phyloP scores from a whole-genome alignment of 495 filamentous ascomycete genomes.

The Penicillium nucicola region DNA sequence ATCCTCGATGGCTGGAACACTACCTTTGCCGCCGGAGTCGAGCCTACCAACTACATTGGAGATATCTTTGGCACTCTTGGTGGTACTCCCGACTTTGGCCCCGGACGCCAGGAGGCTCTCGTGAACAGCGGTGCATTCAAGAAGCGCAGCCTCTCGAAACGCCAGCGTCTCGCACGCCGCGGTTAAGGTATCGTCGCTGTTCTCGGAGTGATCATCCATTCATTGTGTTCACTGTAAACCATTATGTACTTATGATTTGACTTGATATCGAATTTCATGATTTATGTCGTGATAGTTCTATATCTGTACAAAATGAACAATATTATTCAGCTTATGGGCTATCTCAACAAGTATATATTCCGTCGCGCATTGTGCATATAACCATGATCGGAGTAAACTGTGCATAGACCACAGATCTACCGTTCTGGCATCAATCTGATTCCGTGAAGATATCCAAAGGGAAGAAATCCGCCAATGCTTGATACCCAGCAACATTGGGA shows the following conservation, averaged over 20 bases:
- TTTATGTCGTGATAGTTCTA: no score
- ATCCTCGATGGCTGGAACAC: slow-evolving; percentile 59
- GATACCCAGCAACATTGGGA: slow-evolving; percentile 63
- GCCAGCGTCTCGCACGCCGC: slow-evolving; percentile 6
- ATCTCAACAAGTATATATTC: neutral
- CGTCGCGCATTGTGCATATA: no score
- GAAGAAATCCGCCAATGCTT: slow-evolving; percentile 59
- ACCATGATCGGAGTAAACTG: no score
- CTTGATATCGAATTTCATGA: no score
- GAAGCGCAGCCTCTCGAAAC: slow-evolving; percentile 19
- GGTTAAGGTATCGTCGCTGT: neutral
- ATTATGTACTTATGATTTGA: neutral
- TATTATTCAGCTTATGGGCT: no score
- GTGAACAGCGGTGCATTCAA: slow-evolving; percentile 25
- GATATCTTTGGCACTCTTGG: slow-evolving; percentile 69
- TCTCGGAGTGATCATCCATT: no score
- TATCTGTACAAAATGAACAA: no score
- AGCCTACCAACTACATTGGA: slow-evolving; percentile 67
- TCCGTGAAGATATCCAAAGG: slow-evolving; percentile 52
- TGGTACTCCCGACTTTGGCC: slow-evolving; percentile 64
- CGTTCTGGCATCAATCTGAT: neutral
- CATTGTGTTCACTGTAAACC: no score
- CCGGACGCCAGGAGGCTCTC: slow-evolving; percentile 35
- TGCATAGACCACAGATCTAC: neutral
- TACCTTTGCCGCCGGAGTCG: slow-evolving; percentile 56